phyloP scores from a whole-genome alignment of 1,284 basidiomycete species.

The Mrakiaceae sp. region DNA sequence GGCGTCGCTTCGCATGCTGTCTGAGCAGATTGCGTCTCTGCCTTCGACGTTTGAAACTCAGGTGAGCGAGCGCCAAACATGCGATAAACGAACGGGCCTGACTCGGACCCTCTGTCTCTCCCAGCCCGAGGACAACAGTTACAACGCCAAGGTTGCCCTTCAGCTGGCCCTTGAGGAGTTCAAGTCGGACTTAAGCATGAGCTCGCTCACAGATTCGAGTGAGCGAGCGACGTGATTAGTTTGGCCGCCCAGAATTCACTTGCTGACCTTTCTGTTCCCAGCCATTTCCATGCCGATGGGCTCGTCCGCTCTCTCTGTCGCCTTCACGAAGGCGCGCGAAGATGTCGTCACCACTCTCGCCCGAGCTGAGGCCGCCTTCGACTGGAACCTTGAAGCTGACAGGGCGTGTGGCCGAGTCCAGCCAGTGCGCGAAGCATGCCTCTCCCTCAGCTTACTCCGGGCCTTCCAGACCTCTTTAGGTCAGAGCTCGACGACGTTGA shows the following conservation, averaged over 20 bases:
- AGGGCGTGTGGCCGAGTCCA: slow-evolving; percentile 50
- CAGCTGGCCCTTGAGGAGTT: slow-evolving; percentile 64
- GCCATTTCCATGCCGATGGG: slow-evolving; percentile 77
- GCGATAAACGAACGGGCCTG: background rate
- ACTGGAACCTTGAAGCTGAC: slow-evolving; percentile 50
- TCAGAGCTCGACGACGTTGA: slow-evolving; percentile 41
- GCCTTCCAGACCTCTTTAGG: slow-evolving; percentile 71
- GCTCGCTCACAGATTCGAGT: slow-evolving; percentile 77
- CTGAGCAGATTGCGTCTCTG: slow-evolving; percentile 32
- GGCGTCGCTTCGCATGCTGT: slow-evolving; percentile 23
- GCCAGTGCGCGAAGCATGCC: slow-evolving; percentile 57
- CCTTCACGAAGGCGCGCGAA: slow-evolving; percentile 41
- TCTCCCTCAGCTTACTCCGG: slow-evolving; percentile 57
- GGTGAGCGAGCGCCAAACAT: background rate
- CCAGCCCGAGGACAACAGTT: slow-evolving; percentile 57
- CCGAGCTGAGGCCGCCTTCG: slow-evolving; percentile 58
- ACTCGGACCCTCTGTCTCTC: background rate
- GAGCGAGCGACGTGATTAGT: slow-evolving; percentile 24
- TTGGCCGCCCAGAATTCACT: background rate
- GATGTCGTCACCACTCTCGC: slow-evolving; percentile 53
- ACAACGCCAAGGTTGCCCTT: slow-evolving; percentile 61
- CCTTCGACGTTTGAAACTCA: slow-evolving; percentile 26
- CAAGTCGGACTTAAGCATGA: slow-evolving; percentile 71
- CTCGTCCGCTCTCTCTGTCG: slow-evolving; percentile 41
- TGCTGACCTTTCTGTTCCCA: slow-evolving; percentile 27